Base-by-base conservation (phyloP, 2,329 filamentous ascomycete species). In the Arachnopeziza araneosa region DNA sequence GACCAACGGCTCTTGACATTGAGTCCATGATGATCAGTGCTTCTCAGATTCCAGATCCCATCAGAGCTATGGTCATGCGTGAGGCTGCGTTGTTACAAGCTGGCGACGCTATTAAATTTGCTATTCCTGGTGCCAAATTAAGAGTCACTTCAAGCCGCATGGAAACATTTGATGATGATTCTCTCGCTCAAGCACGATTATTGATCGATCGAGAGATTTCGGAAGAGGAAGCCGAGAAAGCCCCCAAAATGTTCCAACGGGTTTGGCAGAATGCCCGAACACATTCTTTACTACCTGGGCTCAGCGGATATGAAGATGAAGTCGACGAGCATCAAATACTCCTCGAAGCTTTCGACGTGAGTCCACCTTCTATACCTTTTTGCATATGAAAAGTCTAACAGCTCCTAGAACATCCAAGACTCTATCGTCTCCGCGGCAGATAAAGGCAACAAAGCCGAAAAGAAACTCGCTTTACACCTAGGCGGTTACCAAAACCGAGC, bases 401-500 rank as follows among this genome's bases (percentile, higher is more conserved):
- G 36, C 5, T 48, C 5, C 9, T 58, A 89, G 86, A 81, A 81
- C 52, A 83, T 92, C 1, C 89, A 95, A 74, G 83, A 90, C 53
- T 80, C 83, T 8, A 89, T 96, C 63, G 82, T 90, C 67, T 78
- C 82, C 2, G 85, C 86, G 0, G 95, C 93, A 2, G 87, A 93
- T 67, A 83, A 87, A 60, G 90, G 90, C 57, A 91, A 91, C 71
- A 96, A 93, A 75, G 79, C 96, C 1, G 93, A 98, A 76, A 96
- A 96, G 83, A 97, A 95, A 75, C 83, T 99, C n/a, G 80, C 82
- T 0, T 80, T 96, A 57, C 88, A 95, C 69, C 85, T 96, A 1
- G 93, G 93, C 24, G 95, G 95, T 17, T 99, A 99, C 76, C 87
- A 93, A 73, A 87, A 92, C 67, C 88, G 95, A 32, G 86, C 91